Conservation (phyloP, 2,329 filamentous ascomycete species). For the Aspergillus bombycis region DNA sequence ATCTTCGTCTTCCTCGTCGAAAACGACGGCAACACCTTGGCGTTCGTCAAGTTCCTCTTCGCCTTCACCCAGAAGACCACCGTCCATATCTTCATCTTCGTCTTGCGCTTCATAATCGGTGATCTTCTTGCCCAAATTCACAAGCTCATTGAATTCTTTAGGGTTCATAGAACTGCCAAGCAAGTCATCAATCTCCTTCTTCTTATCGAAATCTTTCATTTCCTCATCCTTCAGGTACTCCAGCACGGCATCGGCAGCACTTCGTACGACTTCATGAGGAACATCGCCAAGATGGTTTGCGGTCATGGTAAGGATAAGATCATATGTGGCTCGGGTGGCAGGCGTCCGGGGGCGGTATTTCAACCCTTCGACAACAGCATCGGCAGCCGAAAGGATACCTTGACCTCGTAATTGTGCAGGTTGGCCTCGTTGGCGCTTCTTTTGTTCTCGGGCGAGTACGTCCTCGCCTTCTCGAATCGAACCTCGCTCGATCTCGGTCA, state of each 20-base stretch:
- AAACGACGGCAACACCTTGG: slow-evolving; percentile 96
- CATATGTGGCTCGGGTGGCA: slow-evolving; percentile 89
- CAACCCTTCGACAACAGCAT: slow-evolving; percentile 87
- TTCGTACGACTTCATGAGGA: slow-evolving; percentile 85
- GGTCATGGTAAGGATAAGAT: slow-evolving; percentile 89
- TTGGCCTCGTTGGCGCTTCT: slow-evolving; percentile 80
- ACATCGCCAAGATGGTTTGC: slow-evolving; percentile 89
- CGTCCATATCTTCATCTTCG: slow-evolving; percentile 85
- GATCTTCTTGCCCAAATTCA: slow-evolving; percentile 97
- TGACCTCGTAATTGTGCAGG: slow-evolving; percentile 69
- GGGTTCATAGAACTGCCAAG: slow-evolving; percentile 78
- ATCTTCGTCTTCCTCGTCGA: slow-evolving; percentile 87
- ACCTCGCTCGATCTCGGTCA: slow-evolving; percentile 74
- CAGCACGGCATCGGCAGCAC: slow-evolving; percentile 87
- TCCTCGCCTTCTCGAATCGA: slow-evolving; percentile 78
- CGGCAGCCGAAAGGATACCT: slow-evolving; percentile 80
- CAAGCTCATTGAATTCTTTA: slow-evolving; percentile 94
- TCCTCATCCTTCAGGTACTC: slow-evolving; percentile 94
- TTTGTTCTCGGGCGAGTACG: slow-evolving; percentile 79
- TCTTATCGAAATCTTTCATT: slow-evolving; percentile 96
- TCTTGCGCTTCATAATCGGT: slow-evolving; percentile 98
- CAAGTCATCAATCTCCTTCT: slow-evolving; percentile 94
- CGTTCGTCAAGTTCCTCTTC: slow-evolving; percentile 84
- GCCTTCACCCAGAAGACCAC: slow-evolving; percentile 66
- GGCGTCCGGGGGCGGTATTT: slow-evolving; percentile 89